Evolutionary conservation across 2,329 filamentous ascomycete species (phyloP).

Genomic region (Exophiala sp.): DNA sequence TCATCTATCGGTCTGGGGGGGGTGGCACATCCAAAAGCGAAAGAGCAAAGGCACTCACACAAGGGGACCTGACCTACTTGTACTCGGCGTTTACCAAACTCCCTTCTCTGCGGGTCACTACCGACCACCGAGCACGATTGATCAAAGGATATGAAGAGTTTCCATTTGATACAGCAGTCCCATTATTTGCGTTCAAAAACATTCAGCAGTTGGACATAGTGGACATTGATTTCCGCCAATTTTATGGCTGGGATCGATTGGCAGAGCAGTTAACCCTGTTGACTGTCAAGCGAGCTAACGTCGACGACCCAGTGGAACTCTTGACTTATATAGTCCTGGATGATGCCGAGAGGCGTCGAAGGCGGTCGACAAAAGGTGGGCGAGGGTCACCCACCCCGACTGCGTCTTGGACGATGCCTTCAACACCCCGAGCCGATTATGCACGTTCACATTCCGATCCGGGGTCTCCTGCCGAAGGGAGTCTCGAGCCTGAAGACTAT

Average conservation of each 20-base stretch:
- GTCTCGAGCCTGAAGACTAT: slow-evolving; percentile 31
- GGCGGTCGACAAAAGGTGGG: slow-evolving; percentile 72
- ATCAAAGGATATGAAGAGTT: slow-evolving; percentile 96
- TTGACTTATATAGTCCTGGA: slow-evolving; percentile 90
- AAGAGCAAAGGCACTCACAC: slow-evolving; percentile 77
- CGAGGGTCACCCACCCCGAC: slow-evolving; percentile 60
- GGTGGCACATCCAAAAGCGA: slow-evolving; percentile 76
- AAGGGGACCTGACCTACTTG: slow-evolving; percentile 86
- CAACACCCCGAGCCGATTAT: slow-evolving; percentile 58
- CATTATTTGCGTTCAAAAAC: slow-evolving; percentile 96
- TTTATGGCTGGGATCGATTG: slow-evolving; percentile 92
- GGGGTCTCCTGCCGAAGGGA: slow-evolving; percentile 52
- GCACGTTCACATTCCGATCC: slow-evolving; percentile 64
- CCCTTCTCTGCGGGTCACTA: slow-evolving; percentile 78
- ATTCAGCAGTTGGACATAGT: slow-evolving; percentile 87
- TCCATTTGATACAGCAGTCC: slow-evolving; percentile 93
- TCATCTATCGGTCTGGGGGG: slow-evolving; percentile 76
- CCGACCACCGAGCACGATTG: slow-evolving; percentile 85
- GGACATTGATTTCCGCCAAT: slow-evolving; percentile 92
- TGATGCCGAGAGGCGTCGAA: slow-evolving; percentile 86
- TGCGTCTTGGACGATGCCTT: slow-evolving; percentile 60
- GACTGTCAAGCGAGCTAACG: slow-evolving; percentile 75
- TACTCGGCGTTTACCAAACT: slow-evolving; percentile 99
- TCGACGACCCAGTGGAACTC: slow-evolving; percentile 86
- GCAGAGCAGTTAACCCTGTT: slow-evolving; percentile 87